A percentile compares a stretch with the other conserved stretches of the same genome.
Evolutionary conservation across 2,329 filamentous ascomycete species (phyloP).

Genomic region (Nothophaeocryptopus gaeumannii): DNA sequence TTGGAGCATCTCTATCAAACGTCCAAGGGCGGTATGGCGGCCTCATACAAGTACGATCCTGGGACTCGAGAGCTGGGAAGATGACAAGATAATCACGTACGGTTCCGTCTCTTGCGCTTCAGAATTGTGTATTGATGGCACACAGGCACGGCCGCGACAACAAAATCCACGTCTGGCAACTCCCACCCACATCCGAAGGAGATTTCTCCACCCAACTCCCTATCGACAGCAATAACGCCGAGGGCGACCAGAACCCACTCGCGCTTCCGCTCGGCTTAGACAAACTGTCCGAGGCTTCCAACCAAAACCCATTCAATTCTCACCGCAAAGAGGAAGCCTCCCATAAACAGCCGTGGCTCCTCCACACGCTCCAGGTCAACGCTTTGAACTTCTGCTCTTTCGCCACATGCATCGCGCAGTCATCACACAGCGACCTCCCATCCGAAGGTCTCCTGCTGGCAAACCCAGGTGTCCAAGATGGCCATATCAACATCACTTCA

Average conservation of each 20-base stretch:
- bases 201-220: conserved; percentile 67
- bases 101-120: conserved; percentile 35
- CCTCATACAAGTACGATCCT: conserved; percentile 77
- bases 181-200: conserved; percentile 59
- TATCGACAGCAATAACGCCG: conserved; percentile 54
- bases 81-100: conserved; percentile 79
- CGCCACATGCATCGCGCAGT: conserved; percentile 40
- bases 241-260: too few relatives aligned
- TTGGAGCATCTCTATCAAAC: conserved; percentile 80
- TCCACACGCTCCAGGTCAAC: conserved; percentile 81
- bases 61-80: conserved; percentile 67
- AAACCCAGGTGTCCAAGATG: conserved; percentile 60
- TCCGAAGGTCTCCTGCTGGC: conserved; percentile 61
- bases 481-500: conserved; percentile 74
- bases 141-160: conserved; percentile 85
- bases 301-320: too few relatives aligned
- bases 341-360: conserved; percentile 72
- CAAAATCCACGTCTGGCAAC: conserved; percentile 78
- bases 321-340: too few relatives aligned
- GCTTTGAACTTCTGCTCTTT: conserved; percentile 95
- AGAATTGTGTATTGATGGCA: conserved; percentile 6
- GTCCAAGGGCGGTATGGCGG: conserved; percentile 79
- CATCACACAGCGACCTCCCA: conserved; percentile 16
- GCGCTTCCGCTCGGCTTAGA: too few relatives aligned
- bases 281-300: too few relatives aligned